Conservation (phyloP, 257 asterid genomes). For the Cynanchum wilfordii region DNA sequence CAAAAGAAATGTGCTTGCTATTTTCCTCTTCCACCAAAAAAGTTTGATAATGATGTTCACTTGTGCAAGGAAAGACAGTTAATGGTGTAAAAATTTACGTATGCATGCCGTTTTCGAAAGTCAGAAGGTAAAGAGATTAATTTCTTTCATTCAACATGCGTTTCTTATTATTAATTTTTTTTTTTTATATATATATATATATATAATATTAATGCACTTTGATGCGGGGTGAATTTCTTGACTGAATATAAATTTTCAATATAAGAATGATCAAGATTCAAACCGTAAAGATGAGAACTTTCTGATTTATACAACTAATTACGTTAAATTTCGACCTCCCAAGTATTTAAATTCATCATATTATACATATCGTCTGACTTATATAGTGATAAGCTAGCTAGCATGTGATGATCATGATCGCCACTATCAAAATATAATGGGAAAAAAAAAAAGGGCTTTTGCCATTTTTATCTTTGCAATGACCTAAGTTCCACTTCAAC, state of each 20-base stretch:
- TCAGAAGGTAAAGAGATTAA: background rate
- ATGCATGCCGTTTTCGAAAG: slow-evolving; percentile 5
- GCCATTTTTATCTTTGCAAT: background rate
- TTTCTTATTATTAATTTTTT: no score
- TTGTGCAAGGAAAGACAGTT: background rate
- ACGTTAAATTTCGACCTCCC: no score
- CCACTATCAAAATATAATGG: background rate
- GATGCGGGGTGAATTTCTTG: no score
- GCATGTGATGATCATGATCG: background rate
- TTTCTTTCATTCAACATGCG: background rate
- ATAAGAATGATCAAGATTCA: no score
- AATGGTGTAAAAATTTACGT: background rate
- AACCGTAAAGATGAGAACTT: no score
- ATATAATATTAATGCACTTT: no score
- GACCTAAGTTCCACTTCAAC: slow-evolving; percentile 6
- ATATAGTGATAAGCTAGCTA: slow-evolving; percentile 8
- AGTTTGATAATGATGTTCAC: background rate
- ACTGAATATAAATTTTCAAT: no score
- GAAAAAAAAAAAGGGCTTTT: background rate
- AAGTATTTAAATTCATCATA: no score
- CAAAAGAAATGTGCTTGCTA: background rate
- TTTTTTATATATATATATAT: no score
- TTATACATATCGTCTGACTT: no score
- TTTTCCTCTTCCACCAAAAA: background rate
- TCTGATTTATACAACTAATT: no score